Evolutionary conservation across 768 basidiomycete species (phyloP), one percentile per base, ranked within the genome.

Genomic region (Suillus weaverae): DNA sequence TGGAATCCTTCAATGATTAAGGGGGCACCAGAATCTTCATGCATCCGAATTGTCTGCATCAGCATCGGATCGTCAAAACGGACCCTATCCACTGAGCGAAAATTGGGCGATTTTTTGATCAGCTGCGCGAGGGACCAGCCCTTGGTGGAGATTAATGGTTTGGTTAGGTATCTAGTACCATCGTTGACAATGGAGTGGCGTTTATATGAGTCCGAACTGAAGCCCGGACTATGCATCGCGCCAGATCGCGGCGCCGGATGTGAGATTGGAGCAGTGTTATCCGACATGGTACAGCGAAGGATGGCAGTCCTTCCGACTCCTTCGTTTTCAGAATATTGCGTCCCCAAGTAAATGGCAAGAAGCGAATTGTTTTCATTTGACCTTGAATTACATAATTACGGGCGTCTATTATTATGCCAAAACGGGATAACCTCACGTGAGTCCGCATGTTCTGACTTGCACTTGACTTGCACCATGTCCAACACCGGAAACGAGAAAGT

Each of bases 1-100:
- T 92, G 85, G 74, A 85, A 86, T 16, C 83, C 84, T 64, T 85
- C 78, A 18, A 95, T 82, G 33, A 94, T 83, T 59, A 92, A 69
- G 1, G 92, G 92, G 14, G 74, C 65, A 1, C 90, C 90, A 18
- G 71, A 66, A 5, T 66, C 56, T 55, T 92, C 89, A 54, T 85
- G 81, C 10, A 76, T 60, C 36, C 74, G 67, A 36, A 92, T 81
- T 43, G 71, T 71, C 2, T 71, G 62, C 3, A 73, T 63, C 30
- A 84, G 69, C 3, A 68, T 71, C 4, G 72, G 69, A 38, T 73
- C 67, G 11, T 67, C 68, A 36, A 67, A 70, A 22, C 73, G 72
- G 0, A 85, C 69, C 7, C 84, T 82, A 39, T 70, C 64, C 36
- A 86, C 74, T 16, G 63, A 63, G 48, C 69, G 57, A 72, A 91